Percentiles rank a stretch among this genome's conserved stretches.
These are phyloP conservation scores for Candida gigantensis DNA, from an alignment of 1,139 yeast species.

Conservation along the genomic window DNA sequence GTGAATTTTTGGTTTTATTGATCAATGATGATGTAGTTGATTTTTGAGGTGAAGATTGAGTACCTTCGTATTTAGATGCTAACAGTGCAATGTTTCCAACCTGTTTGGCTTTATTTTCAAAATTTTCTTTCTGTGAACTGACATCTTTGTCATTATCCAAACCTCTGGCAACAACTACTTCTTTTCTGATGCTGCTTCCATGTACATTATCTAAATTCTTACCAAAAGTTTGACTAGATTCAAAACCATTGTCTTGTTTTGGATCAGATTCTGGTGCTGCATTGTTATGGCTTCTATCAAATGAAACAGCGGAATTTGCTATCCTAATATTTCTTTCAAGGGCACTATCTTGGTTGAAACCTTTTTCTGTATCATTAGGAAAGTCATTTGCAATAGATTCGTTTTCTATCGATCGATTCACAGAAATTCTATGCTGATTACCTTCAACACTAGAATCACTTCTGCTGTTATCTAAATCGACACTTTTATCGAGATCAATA, in stretches of 20 bases:
- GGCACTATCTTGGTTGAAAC: no score
- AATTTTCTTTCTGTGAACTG: neutral
- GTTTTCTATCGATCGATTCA: no score
- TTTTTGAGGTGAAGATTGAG: constrained; percentile 10
- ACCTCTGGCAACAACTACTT: neutral
- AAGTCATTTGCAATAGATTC: no score
- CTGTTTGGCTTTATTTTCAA: neutral
- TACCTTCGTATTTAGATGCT: constrained; percentile 18
- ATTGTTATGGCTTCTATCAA: neutral
- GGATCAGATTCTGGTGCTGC: no score
- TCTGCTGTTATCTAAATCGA: no score
- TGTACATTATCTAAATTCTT: constrained; percentile 5
- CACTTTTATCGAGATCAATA: no score
- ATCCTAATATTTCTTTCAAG: no score
- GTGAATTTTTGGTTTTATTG: constrained; percentile 15
- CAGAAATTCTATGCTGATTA: no score
- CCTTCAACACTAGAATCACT: no score
- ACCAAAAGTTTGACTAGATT: constrained; percentile 1
- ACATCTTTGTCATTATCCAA: neutral
- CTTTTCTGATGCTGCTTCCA: neutral
- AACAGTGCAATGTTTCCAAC: constrained; percentile 8
- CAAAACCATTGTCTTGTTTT: constrained; percentile 3
- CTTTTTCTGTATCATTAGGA: no score
- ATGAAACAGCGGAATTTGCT: no score
- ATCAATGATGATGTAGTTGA: constrained; percentile 21